Conservation (phyloP, 2,329 filamentous ascomycete genomes). For the Colletotrichum agaves region DNA sequence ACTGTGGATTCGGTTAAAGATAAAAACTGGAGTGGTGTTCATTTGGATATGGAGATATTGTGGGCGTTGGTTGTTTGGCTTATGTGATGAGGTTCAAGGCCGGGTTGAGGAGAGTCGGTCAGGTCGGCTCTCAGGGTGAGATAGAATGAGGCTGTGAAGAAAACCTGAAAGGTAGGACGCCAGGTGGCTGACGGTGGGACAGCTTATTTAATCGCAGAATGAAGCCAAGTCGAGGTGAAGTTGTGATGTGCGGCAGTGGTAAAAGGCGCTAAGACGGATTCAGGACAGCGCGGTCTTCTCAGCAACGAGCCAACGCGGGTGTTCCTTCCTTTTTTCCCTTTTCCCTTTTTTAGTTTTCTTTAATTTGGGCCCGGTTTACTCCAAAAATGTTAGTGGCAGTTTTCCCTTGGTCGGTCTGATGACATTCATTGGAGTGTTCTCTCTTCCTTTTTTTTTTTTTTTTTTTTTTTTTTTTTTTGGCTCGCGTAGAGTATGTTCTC, state of each 20-base stretch:
- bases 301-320: too few species aligned
- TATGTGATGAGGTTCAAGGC: slow-evolving; percentile 1
- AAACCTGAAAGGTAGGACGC: too few species aligned
- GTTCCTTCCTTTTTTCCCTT: too few species aligned
- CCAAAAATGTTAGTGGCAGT: background rate
- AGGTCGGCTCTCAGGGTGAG: background rate
- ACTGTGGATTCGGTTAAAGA: background rate
- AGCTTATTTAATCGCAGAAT: background rate
- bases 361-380: too few species aligned
- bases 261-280: background rate
- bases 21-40: background rate
- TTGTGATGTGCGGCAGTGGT: slow-evolving; percentile 7
- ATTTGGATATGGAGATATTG: background rate
- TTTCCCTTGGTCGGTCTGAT: too few species aligned
- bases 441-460: too few species aligned
- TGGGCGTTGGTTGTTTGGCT: background rate
- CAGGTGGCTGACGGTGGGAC: too few species aligned
- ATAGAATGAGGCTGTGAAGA: background rate
- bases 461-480: background rate
- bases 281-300: background rate
- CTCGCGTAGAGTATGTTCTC: background rate
- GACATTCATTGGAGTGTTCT: too few species aligned
- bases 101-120: background rate
- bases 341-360: too few species aligned
- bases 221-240: slow-evolving; percentile 11